phyloP scores from a whole-genome alignment of 805 yeast genomes.

The Teunomyces panamensis region DNA sequence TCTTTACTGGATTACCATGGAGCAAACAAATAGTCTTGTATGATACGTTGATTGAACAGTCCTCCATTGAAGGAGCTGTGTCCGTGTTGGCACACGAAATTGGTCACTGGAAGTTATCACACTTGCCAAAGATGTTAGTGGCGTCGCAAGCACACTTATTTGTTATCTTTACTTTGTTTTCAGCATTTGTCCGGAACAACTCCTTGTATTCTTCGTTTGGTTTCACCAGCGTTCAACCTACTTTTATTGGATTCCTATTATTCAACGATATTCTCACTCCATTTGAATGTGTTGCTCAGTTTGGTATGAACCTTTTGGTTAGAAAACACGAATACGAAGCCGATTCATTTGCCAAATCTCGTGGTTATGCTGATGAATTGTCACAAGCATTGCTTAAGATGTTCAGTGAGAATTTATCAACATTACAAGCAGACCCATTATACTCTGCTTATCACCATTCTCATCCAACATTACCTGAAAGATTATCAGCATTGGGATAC shows the following conservation, averaged over 20 bases:
- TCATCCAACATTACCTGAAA: slow-evolving; percentile 90
- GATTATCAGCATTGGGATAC: slow-evolving; percentile 71
- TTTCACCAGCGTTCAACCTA: slow-evolving; percentile 62
- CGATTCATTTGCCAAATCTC: slow-evolving; percentile 75
- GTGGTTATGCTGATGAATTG: slow-evolving; percentile 69
- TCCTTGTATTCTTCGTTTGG: slow-evolving; percentile 82
- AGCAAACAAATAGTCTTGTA: slow-evolving; percentile 90
- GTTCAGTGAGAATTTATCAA: slow-evolving; percentile 75
- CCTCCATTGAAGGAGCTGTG: slow-evolving; percentile 74
- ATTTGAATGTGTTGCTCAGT: slow-evolving; percentile 63
- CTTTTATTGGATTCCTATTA: slow-evolving; percentile 74
- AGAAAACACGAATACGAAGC: slow-evolving; percentile 94
- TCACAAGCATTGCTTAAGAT: slow-evolving; percentile 70
- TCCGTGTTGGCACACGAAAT: slow-evolving; percentile 98
- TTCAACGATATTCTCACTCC: slow-evolving; percentile 81
- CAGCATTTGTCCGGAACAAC: slow-evolving; percentile 74
- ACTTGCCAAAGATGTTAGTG: slow-evolving; percentile 71
- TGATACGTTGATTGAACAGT: slow-evolving; percentile 84
- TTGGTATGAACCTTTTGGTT: slow-evolving; percentile 64
- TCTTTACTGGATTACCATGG: slow-evolving; percentile 95
- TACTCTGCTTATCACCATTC: slow-evolving; percentile 86
- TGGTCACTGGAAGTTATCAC: slow-evolving; percentile 95
- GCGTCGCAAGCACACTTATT: slow-evolving; percentile 65
- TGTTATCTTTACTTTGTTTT: slow-evolving; percentile 66
- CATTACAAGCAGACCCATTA: slow-evolving; percentile 87